Percentiles rank a stretch among this genome's conserved stretches.
phyloP scores from a whole-genome alignment of 148 eudicot genomes.

The Chenopodium berlandieri region DNA sequence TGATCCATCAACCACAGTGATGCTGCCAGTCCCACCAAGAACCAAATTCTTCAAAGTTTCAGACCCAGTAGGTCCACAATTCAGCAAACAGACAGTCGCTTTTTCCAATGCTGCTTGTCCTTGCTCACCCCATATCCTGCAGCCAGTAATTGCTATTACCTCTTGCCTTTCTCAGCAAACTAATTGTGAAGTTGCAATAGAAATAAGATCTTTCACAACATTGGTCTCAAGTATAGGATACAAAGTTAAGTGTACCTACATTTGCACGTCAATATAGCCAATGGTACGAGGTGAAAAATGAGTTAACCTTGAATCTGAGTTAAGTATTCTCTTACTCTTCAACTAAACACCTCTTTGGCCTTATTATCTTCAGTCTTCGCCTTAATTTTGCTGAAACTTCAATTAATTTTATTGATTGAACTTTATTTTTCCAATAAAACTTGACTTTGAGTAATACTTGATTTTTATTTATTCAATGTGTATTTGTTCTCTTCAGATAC shows the following conservation, averaged over 20 bases:
- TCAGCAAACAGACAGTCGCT: slow-evolving; percentile 88
- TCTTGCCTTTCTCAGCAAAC: not conserved
- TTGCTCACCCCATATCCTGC: slow-evolving; percentile 98
- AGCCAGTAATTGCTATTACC: slow-evolving; percentile 20
- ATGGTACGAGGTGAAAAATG: not conserved
- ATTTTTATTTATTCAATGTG: too few species aligned
- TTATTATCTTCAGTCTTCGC: too few species aligned
- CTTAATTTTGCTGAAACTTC: too few species aligned
- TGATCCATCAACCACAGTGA: slow-evolving; percentile 86
- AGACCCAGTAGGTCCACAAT: slow-evolving; percentile 96
- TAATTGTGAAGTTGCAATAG: not conserved
- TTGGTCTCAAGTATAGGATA: not conserved
- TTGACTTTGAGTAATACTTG: too few species aligned
- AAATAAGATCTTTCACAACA: not conserved
- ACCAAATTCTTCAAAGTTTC: slow-evolving; percentile 90
- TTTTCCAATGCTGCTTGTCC: slow-evolving; percentile 94
- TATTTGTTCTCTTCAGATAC: too few species aligned
- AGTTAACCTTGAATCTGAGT: not conserved
- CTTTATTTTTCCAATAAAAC: too few species aligned
- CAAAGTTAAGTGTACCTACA: not conserved
- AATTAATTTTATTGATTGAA: too few species aligned
- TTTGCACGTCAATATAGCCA: not conserved
- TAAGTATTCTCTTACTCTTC: not conserved
- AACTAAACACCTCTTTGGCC: not conserved
- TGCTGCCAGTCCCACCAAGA: slow-evolving; percentile 92